A percentile compares a stretch with the other conserved stretches of the same genome.
phyloP scores from a whole-genome alignment of 2,329 filamentous ascomycete genomes.

The Ophiostoma piceae region DNA sequence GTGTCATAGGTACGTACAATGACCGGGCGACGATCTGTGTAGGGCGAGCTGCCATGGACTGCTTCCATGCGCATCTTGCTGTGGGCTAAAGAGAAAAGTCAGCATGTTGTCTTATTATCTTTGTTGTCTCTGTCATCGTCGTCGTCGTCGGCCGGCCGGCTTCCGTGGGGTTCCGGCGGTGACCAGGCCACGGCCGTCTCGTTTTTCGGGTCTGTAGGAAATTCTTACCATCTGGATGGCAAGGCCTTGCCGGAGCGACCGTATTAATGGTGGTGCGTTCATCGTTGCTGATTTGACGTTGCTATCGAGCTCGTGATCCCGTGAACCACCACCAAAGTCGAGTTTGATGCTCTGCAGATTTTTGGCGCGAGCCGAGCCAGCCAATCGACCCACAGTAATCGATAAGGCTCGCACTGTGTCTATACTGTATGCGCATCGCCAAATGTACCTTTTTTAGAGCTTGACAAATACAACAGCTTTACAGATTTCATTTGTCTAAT shows the following conservation, averaged over 20 bases:
- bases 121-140: not conserved
- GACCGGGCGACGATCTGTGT: constrained; percentile 22
- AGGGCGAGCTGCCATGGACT: constrained; percentile 22
- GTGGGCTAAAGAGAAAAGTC: constrained; percentile 14
- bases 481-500: no score
- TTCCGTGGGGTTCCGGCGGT: not conserved
- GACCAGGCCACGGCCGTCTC: not conserved
- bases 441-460: not conserved
- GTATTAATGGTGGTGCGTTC: constrained; percentile 36
- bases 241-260: constrained; percentile 34
- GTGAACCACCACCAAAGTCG: not conserved
- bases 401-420: constrained; percentile 27
- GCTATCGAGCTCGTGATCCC: constrained; percentile 15
- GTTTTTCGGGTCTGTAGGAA: no score
- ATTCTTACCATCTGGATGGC: constrained; percentile 32
- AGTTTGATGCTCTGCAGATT: constrained; percentile 10
- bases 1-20: constrained; percentile 22
- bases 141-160: constrained; percentile 6
- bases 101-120: not conserved
- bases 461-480: not conserved
- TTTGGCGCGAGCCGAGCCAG: constrained; percentile 3
- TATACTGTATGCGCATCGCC: constrained; percentile 7
- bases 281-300: constrained; percentile 31
- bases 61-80: constrained; percentile 23
- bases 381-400: constrained; percentile 29